Conservation (phyloP, 2,329 filamentous ascomycete genomes). For the Pleurostoma richardsiae region DNA sequence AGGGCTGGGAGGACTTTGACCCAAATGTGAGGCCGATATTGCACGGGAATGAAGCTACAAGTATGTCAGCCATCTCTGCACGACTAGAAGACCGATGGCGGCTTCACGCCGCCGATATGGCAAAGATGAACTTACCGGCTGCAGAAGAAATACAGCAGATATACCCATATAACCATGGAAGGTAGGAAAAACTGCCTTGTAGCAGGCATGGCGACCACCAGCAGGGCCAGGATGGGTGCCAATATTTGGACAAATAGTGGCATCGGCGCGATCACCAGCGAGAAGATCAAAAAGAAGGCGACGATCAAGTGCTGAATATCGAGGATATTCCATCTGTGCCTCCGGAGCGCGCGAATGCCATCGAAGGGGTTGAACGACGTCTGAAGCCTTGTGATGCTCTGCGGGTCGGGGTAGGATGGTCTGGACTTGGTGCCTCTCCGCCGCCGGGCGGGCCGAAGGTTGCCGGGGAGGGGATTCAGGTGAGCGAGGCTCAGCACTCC, state of each 20-base stretch:
- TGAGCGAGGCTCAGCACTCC: slow-evolving; percentile 17
- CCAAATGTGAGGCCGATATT: slow-evolving; percentile 90
- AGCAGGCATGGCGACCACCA: slow-evolving; percentile 72
- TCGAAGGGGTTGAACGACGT: slow-evolving; percentile 78
- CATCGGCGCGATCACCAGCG: slow-evolving; percentile 74
- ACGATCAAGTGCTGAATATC: slow-evolving; percentile 82
- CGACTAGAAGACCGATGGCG: not conserved
- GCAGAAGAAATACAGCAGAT: slow-evolving; percentile 87
- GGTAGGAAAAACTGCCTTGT: slow-evolving; percentile 90
- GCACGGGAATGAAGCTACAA: slow-evolving; percentile 76
- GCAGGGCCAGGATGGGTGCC: slow-evolving; percentile 60
- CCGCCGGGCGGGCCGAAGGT: slow-evolving; percentile 19
- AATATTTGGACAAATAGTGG: slow-evolving; percentile 75
- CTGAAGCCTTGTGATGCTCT: slow-evolving; percentile 69
- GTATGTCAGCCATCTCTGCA: not conserved
- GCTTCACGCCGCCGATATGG: not conserved
- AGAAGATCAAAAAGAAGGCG: slow-evolving; percentile 72
- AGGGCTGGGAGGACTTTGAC: slow-evolving; percentile 90
- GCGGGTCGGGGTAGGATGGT: slow-evolving; percentile 7
- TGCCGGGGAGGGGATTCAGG: slow-evolving; percentile 24
- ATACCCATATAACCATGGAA: slow-evolving; percentile 77
- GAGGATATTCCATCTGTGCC: slow-evolving; percentile 74
- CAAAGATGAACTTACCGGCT: slow-evolving; percentile 64
- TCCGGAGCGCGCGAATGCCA: slow-evolving; percentile 69
- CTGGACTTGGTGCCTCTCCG: slow-evolving; percentile 16